phyloP scores from a whole-genome alignment of 306 rosid species.

The Amphicarpaea edgeworthii region DNA sequence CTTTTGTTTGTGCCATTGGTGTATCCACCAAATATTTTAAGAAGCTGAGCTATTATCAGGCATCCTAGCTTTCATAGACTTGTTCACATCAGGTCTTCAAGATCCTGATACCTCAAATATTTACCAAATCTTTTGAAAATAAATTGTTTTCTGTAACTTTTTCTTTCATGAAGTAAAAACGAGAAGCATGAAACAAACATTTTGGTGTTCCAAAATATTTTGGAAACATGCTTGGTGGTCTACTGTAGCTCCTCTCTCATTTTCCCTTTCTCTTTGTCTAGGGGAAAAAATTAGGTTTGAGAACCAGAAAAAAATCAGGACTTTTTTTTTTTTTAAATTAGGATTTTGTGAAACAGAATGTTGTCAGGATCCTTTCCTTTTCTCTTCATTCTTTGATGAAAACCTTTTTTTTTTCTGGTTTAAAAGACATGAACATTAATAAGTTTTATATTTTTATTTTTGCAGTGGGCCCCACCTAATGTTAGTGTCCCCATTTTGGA shows the following conservation, averaged over 20 bases:
- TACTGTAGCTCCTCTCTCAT: neutral
- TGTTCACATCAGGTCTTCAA: constrained; percentile 38
- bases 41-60: constrained; percentile 35
- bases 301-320: constrained; percentile 24
- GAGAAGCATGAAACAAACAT: constrained; percentile 33
- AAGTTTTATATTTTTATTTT: constrained; percentile 48
- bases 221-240: constrained; percentile 17
- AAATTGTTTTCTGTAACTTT: constrained; percentile 1
- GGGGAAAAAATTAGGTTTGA: constrained; percentile 14
- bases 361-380: constrained; percentile 23
- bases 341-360: constrained; percentile 2
- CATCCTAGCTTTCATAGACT: constrained; percentile 42
- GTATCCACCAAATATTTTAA: constrained; percentile 33
- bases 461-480: constrained; percentile 98
- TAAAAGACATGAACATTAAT: constrained; percentile 26
- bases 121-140: neutral
- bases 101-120: neutral
- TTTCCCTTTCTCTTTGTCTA: neutral
- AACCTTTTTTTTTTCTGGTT: neutral
- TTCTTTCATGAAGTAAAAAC: neutral
- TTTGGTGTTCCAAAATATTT: constrained; percentile 1
- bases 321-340: neutral
- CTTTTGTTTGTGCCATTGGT: constrained; percentile 14
- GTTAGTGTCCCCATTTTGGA: constrained; percentile 92
- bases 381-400: constrained; percentile 1